These are phyloP conservation scores for Yarrowia porcina DNA, from an alignment of 805 yeast genomes.

Conservation along the genomic window DNA sequence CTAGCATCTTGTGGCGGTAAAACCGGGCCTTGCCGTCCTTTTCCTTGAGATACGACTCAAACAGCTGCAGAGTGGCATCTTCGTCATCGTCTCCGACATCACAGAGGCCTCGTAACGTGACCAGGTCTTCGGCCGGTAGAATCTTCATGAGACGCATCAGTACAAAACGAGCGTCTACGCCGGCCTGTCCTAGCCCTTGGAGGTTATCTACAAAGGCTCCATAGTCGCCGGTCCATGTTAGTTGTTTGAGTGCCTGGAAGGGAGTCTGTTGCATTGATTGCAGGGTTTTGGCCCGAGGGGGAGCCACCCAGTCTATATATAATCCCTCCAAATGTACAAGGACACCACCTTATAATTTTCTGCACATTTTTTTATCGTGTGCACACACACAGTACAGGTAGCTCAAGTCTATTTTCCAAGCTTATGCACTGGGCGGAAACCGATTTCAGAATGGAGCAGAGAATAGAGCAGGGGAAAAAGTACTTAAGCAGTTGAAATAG, in stretches of 20 bases:
- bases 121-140: constrained; percentile 14
- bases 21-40: constrained; percentile 18
- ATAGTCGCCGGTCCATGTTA: constrained; percentile 23
- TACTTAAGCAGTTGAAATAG: too few species aligned
- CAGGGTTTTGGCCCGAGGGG: background rate
- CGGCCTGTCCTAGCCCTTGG: constrained; percentile 4
- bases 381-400: background rate
- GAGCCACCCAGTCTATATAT: background rate
- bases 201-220: constrained; percentile 21
- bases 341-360: background rate
- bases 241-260: constrained; percentile 21
- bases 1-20: constrained; percentile 8
- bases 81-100: constrained; percentile 19
- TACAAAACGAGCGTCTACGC: constrained; percentile 11
- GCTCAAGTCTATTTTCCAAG: background rate
- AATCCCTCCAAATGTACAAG: background rate
- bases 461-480: too few species aligned
- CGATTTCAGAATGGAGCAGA: too few species aligned
- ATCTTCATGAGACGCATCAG: constrained; percentile 23
- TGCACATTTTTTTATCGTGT: background rate
- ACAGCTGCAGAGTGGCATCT: constrained; percentile 6
- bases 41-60: constrained; percentile 9
- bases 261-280: constrained; percentile 23
- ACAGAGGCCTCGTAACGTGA: constrained; percentile 3
- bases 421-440: background rate